phyloP scores from a whole-genome alignment of 768 basidiomycete genomes.

The Cystofilobasidium capitatum region DNA sequence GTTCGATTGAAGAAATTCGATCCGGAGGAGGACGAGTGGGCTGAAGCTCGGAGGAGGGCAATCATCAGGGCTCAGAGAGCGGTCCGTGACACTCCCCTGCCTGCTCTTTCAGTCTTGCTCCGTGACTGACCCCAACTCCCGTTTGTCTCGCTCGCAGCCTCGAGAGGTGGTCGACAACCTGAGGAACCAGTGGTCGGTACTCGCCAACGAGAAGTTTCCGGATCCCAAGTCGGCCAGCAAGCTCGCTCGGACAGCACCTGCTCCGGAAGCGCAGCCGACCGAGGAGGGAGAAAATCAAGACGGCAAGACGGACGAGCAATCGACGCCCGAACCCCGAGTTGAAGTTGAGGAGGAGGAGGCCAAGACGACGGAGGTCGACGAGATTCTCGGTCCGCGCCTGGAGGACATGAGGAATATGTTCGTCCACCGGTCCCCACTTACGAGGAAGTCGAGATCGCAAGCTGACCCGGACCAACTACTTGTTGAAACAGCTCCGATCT shows the following conservation, averaged over 20 bases:
- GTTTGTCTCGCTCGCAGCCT: background rate
- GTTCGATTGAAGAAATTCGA: too few species aligned
- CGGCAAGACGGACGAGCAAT: too few species aligned
- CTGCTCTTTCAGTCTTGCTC: background rate
- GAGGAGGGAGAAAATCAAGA: too few species aligned
- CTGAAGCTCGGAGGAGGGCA: constrained; percentile 10
- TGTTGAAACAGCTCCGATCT: background rate
- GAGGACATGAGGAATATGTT: background rate
- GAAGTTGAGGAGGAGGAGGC: background rate
- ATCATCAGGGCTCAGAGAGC: constrained; percentile 10
- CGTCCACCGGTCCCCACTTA: background rate
- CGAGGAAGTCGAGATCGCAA: background rate
- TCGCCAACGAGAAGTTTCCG: background rate
- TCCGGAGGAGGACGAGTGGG: constrained; percentile 17
- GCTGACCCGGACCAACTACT: background rate
- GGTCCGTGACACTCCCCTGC: constrained; percentile 1
- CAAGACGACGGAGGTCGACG: background rate
- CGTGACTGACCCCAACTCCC: too few species aligned
- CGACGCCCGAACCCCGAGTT: too few species aligned
- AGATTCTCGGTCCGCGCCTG: background rate
- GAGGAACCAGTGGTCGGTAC: background rate
- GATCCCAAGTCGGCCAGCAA: background rate
- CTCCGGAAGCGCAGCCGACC: background rate
- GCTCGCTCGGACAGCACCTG: background rate
- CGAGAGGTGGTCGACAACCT: background rate